Conservation (phyloP, 768 basidiomycete genomes). For the Boletus rubescentipes region DNA sequence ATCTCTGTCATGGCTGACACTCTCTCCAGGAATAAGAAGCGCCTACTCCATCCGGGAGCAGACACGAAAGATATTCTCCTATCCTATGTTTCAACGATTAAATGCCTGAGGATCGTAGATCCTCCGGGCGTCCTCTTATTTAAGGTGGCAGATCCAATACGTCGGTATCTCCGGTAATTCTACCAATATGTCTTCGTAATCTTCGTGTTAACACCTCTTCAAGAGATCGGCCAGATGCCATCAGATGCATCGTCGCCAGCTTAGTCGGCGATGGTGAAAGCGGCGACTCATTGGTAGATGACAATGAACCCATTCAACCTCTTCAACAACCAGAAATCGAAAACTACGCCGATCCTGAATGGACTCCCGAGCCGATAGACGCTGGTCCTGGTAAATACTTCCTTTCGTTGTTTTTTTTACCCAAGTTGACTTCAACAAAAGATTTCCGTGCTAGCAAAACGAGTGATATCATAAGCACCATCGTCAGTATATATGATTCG, state of each 20-base stretch:
- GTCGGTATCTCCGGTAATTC: constrained; percentile 77
- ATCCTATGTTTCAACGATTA: constrained; percentile 91
- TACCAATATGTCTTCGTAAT: neutral
- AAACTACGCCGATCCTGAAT: constrained; percentile 87
- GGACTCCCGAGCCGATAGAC: constrained; percentile 96
- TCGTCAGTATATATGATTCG: constrained; percentile 97
- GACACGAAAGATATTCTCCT: constrained; percentile 88
- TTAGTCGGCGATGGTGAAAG: constrained; percentile 85
- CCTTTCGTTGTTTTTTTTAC: neutral
- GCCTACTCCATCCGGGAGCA: constrained; percentile 93
- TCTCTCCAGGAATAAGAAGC: constrained; percentile 66
- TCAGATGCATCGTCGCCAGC: constrained; percentile 88
- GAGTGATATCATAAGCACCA: constrained; percentile 91
- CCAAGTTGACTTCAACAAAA: constrained; percentile 29
- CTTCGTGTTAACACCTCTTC: neutral
- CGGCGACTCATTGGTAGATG: constrained; percentile 80
- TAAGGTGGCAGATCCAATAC: constrained; percentile 91
- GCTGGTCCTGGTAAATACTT: constrained; percentile 79
- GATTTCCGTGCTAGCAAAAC: constrained; percentile 92
- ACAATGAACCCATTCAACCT: constrained; percentile 77
- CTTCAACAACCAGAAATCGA: constrained; percentile 76
- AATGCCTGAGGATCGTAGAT: constrained; percentile 86
- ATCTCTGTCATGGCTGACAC: constrained; percentile 4
- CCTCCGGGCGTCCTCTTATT: constrained; percentile 90
- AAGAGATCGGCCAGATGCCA: constrained; percentile 89